Base-by-base conservation (phyloP, 192 early-diverging fungal species). In the Coemansia sp. region DNA sequence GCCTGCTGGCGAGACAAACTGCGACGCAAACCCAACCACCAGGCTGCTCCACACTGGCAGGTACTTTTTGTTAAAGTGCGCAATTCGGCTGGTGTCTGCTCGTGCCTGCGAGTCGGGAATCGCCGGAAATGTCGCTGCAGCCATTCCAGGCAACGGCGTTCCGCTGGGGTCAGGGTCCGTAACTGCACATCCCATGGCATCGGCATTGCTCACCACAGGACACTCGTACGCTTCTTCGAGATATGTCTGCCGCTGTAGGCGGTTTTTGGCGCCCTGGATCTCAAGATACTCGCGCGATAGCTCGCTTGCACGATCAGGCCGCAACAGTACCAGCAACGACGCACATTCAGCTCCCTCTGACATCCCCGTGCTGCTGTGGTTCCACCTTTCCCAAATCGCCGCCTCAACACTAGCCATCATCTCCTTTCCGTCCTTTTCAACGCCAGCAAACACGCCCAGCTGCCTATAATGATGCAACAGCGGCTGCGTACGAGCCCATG, bases 381-480 rank as follows among this genome's bases (percentile, higher is more conserved):
- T 37, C 79, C 73, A 76, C 15, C 79, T 48, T 23, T 70, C 63
- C 59, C 86, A 83, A 8, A 95, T 84, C 3, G 84, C 81, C 43
- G 67, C 63, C 8, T 84, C 85, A 4, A 95, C 85, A 32, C 86
- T 83, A 14, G 84, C 82, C 82, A 96, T 94, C 23, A 92, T 91
- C 22, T 83, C 79, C 49, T 84, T 81, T 55, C 93, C 93, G 59
- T 98, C 94, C 14, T 82, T 79, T 41, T 89, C 89, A 17, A 96
- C 92, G 4, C 86, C 84, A 25, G 78, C 85, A 72, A 96, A 95
- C 15, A 89, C 84, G 41, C 90, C 77, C 43, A 96, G 69, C 41
- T 86, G 82, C 19, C 86, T 76, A 68, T 95, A 96, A 52, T 92
- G 90, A 4, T 87, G 84, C 14, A 98, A 67, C 22, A 95, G 75